Percentiles rank a stretch among this genome's conserved stretches.
Conservation (phyloP, 2,329 filamentous ascomycete genomes). For the Botrytis sinoallii region DNA sequence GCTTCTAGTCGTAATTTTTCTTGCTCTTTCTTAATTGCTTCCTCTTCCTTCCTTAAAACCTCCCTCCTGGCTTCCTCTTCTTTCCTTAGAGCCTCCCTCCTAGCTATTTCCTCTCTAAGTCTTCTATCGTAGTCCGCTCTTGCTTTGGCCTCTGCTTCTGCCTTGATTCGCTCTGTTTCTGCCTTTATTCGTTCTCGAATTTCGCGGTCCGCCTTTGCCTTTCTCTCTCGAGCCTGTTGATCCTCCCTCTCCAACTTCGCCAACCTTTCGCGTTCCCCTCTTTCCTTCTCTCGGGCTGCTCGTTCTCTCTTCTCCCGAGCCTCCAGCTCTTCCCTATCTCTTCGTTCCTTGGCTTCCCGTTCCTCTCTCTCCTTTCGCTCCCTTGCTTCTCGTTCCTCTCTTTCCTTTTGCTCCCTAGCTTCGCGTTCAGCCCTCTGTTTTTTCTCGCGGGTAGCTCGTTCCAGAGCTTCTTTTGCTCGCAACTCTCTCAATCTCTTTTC, state of each 20-base stretch:
- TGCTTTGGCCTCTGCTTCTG: slow-evolving; percentile 51
- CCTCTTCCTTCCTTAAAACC: slow-evolving; percentile 11
- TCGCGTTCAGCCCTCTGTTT: slow-evolving; percentile 37
- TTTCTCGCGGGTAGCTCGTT: slow-evolving; percentile 41
- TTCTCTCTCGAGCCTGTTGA: slow-evolving; percentile 15
- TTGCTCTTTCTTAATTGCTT: slow-evolving; percentile 19
- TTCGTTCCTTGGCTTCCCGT: slow-evolving; percentile 22
- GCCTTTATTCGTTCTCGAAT: slow-evolving; percentile 41
- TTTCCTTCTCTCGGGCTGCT: slow-evolving; percentile 45
- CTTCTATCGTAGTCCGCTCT: slow-evolving; percentile 41
- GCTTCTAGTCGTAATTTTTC: slow-evolving; percentile 34
- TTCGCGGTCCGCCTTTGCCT: slow-evolving; percentile 50
- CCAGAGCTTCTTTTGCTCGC: slow-evolving; percentile 53
- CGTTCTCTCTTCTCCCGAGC: slow-evolving; percentile 36
- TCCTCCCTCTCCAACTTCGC: slow-evolving; percentile 28
- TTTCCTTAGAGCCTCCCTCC: slow-evolving; percentile 24
- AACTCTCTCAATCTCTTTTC: slow-evolving; percentile 52
- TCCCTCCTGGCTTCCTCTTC: slow-evolving; percentile 34
- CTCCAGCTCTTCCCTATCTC: slow-evolving; percentile 27
- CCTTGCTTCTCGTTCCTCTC: slow-evolving; percentile 46
- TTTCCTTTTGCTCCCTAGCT: slow-evolving; percentile 42
- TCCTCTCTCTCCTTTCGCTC: slow-evolving; percentile 51
- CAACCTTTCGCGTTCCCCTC: slow-evolving; percentile 25
- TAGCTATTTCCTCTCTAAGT: slow-evolving; percentile 37
- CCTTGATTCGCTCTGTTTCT: not conserved